phyloP scores from a whole-genome alignment of 805 yeast species.

The Hanseniaspora vineae region DNA sequence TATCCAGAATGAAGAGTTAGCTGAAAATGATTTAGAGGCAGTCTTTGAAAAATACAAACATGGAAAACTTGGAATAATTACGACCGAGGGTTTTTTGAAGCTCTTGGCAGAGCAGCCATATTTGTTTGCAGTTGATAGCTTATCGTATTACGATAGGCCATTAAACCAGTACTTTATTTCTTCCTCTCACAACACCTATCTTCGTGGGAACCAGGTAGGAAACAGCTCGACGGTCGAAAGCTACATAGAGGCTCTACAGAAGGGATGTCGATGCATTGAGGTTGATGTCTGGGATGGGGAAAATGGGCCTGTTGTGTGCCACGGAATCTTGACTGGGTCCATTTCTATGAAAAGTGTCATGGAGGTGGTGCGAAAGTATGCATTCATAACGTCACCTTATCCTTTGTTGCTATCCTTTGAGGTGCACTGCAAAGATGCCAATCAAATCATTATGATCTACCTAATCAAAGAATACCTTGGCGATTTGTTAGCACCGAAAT shows the following conservation, averaged over 20 bases:
- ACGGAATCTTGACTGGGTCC: conserved; percentile 77
- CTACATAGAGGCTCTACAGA: conserved; percentile 70
- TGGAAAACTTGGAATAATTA: conserved; percentile 5
- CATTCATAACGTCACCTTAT: conserved; percentile 74
- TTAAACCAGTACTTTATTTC: conserved; percentile 79
- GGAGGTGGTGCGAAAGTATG: conserved; percentile 64
- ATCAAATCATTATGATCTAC: conserved; percentile 48
- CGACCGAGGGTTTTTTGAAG: conserved; percentile 16
- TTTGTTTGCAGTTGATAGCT: conserved; percentile 5
- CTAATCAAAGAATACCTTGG: conserved; percentile 47
- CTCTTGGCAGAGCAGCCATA: conserved; percentile 22
- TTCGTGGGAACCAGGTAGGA: conserved; percentile 76
- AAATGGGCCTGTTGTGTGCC: conserved; percentile 75
- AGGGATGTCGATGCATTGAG: conserved; percentile 92
- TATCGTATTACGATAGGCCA: conserved; percentile 42
- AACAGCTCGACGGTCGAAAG: conserved; percentile 85
- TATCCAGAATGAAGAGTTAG: conserved; percentile 34
- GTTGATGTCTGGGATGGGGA: conserved; percentile 90
- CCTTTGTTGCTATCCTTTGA: conserved; percentile 85
- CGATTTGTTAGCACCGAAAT: conserved; percentile 32
- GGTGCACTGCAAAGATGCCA: conserved; percentile 56
- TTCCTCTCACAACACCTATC: conserved; percentile 89
- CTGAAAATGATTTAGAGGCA: conserved; percentile 19
- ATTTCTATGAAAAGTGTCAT: conserved; percentile 59
- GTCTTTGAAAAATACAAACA: conserved; percentile 28